phyloP scores from a whole-genome alignment of 495 filamentous ascomycete species.

The Aspergillus funiculosus region DNA sequence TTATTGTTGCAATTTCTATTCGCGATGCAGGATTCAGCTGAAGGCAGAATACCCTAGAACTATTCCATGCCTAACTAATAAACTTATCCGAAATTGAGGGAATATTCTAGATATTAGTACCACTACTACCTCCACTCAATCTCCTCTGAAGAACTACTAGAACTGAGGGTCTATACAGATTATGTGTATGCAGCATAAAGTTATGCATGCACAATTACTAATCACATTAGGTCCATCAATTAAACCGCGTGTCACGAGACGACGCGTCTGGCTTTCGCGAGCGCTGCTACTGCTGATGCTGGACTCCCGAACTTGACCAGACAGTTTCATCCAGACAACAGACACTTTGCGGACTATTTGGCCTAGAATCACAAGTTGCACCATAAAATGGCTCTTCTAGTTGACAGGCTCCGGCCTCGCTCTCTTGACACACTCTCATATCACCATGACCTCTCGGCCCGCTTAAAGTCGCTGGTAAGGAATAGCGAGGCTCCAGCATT shows the following conservation, averaged over 20 bases:
- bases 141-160: too few species aligned
- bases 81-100: too few species aligned
- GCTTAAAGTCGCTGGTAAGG: slow-evolving; percentile 78
- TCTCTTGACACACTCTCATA: slow-evolving; percentile 83
- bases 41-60: too few species aligned
- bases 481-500: slow-evolving; percentile 37
- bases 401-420: slow-evolving; percentile 91
- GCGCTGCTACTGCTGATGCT: slow-evolving; percentile 8
- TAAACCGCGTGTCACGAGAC: slow-evolving; percentile 36
- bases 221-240: slow-evolving; percentile 24
- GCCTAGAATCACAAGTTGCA: not conserved
- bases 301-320: not conserved
- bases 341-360: too few species aligned
- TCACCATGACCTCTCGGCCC: slow-evolving; percentile 79
- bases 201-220: slow-evolving; percentile 25
- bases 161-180: too few species aligned
- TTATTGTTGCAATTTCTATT: too few species aligned
- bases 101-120: too few species aligned
- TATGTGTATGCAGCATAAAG: not conserved
- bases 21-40: too few species aligned
- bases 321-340: not conserved
- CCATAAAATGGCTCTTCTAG: slow-evolving; percentile 65
- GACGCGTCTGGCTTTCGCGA: slow-evolving; percentile 32
- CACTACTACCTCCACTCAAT: too few species aligned
- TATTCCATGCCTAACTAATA: too few species aligned